Evolutionary conservation across 73 alveolate species (phyloP), one percentile per base, ranked within the genome.

Genomic region (Symbiodinium pilosum): DNA sequence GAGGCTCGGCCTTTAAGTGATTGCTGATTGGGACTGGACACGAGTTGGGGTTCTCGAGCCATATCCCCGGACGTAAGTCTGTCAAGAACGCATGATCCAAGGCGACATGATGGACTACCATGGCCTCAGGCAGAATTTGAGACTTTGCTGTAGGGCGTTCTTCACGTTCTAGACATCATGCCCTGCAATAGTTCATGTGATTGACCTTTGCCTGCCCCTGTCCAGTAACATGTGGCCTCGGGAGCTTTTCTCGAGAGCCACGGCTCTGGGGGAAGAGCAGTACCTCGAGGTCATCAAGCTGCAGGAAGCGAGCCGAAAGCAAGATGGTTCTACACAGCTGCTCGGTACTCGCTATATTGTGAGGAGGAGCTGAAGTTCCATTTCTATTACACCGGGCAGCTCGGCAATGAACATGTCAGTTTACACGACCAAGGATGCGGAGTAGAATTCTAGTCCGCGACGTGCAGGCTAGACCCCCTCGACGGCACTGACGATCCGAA

Each of bases 61-160:
- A n/a, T n/a, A n/a, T n/a, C n/a, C n/a, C n/a, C n/a, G n/a, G n/a
- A n/a, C n/a, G n/a, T n/a, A n/a, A n/a, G n/a, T n/a, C n/a, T n/a
- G n/a, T n/a, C n/a, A n/a, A n/a, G n/a, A n/a, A n/a, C n/a, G n/a
- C n/a, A n/a, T n/a, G n/a, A 41, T 20, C 77, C 38, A 12, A 91
- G 97, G 97, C 6, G 97, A 91, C 77, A 91, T 91, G 97, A 91
- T 91, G 97, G 97, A 91, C 97, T 91, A 91, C 88, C 97, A 91
- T 30, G 97, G 97, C 54, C 39, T 91, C 41, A 91, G 95, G 95
- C 54, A 47, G 14, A 14, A n/a, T n/a, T n/a, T n/a, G n/a, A n/a
- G n/a, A n/a, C n/a, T n/a, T n/a, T n/a, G n/a, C n/a, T n/a, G n/a
- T n/a, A n/a, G n/a, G n/a, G n/a, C n/a, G n/a, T n/a, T n/a, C n/a